A percentile compares a stretch with the other conserved stretches of the same genome.
Conservation (phyloP, 106 monocot species). For the Platanthera zijinensis region DNA sequence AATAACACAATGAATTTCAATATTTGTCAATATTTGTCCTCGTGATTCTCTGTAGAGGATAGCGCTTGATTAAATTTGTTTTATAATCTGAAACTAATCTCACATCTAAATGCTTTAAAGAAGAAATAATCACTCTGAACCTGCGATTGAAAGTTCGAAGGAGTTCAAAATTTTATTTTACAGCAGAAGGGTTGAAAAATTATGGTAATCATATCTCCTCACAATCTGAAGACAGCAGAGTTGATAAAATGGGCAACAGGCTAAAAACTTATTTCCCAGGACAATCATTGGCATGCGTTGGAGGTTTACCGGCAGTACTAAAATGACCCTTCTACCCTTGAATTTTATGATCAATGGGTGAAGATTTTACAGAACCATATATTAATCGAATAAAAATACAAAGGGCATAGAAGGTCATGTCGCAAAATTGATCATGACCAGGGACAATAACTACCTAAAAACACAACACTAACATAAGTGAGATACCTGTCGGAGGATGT, state of each 20-base stretch:
- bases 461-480: background rate
- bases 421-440: background rate
- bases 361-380: too few relatives aligned
- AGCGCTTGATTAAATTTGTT: background rate
- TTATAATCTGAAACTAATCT: background rate
- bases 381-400: background rate
- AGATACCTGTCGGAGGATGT: conserved; percentile 84
- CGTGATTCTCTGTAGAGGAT: background rate
- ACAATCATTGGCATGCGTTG: too few relatives aligned
- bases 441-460: background rate
- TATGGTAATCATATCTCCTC: background rate
- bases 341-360: too few relatives aligned
- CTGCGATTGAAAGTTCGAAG: background rate
- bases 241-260: background rate
- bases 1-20: background rate
- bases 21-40: background rate
- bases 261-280: background rate
- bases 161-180: background rate
- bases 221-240: background rate
- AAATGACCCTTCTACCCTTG: too few relatives aligned
- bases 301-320: too few relatives aligned
- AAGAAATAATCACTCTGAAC: background rate
- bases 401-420: background rate
- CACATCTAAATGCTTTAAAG: background rate
- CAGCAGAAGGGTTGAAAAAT: background rate